Base-by-base conservation (phyloP, 176 grass and related monocot species). In the Oryza meyeriana region DNA sequence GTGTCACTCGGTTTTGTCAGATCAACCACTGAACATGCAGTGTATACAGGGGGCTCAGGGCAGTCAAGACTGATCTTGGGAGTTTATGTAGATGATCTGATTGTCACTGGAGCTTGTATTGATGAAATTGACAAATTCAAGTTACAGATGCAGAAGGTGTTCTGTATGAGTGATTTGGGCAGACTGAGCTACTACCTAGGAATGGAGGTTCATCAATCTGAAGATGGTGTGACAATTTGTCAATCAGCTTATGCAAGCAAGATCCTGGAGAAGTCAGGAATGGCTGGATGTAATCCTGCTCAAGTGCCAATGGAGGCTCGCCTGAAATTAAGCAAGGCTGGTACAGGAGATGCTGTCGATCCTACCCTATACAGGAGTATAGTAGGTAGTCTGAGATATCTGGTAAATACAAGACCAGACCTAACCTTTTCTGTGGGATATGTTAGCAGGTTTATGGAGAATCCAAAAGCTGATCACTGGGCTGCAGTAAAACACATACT, bases 71-170 rank as follows among this genome's bases (percentile, higher is more conserved):
- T 44, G 12, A 44, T 44, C 10, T n/a, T 84, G 8, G 70, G 55
- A 12, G 81, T 76, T 0, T 84, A 84, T 48, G 58, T 84, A 0
- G 81, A 84, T 76, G 81, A 84, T 32, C 1, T 84, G 0, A 40
- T 83, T 1, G 38, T 83, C 30, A 74, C n/a, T 5, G 80, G 52
- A 5, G 5, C 0, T 16, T 2, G 18, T 7, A 5, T 1, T 1
- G 3, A n/a, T 1, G 80, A 74, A 10, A 47, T 83, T 5, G 13
- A 45, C 1, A 0, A 1, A 2, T 83, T 83, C 32, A 83, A 83
- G 6, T 0, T 16, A 4, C 10, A 64, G 20, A 74, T 83, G 80
- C 45, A 12, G 6, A 4, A 13, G 10, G 1, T 26, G 32, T 83
- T 83, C 12, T 28, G 11, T 4, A 83, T 74, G 80, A 83, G 31